phyloP scores from a whole-genome alignment of 2,329 filamentous ascomycete species.

The Berkeleyomyces rouxiae region DNA sequence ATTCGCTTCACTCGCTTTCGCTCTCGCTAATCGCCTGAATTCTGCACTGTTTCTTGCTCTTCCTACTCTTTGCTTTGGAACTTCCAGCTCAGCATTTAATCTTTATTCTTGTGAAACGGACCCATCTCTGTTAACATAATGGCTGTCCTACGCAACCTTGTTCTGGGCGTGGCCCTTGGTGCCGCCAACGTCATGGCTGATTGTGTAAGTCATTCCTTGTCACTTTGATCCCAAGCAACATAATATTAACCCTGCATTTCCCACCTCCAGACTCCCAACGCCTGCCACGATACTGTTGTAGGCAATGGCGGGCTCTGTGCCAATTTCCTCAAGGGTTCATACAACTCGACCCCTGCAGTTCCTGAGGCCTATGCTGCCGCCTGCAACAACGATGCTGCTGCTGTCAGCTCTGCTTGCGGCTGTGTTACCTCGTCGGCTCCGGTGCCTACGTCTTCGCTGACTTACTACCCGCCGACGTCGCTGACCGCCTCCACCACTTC shows the following conservation, averaged over 20 bases:
- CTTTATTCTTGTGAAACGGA: neutral
- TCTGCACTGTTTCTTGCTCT: neutral
- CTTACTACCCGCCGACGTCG: neutral
- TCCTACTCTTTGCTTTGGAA: neutral
- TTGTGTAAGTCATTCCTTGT: conserved; percentile 5
- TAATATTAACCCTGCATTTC: neutral
- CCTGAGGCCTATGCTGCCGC: conserved; percentile 18
- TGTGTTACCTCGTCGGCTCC: conserved; percentile 33
- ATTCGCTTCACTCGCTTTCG: neutral
- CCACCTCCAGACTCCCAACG: neutral
- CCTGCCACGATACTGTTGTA: conserved; percentile 16
- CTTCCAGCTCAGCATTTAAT: neutral
- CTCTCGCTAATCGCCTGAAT: neutral
- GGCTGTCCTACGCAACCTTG: conserved; percentile 8
- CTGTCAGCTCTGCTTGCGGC: conserved; percentile 49
- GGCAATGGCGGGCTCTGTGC: conserved; percentile 21
- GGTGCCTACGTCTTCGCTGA: neutral
- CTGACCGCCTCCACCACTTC: neutral
- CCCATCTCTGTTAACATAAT: neutral
- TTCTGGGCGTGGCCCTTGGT: conserved; percentile 4
- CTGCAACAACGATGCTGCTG: conserved; percentile 29
- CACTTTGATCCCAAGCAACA: neutral
- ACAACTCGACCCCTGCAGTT: conserved; percentile 16
- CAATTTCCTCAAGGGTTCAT: conserved; percentile 14
- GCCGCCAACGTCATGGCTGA: neutral